Evolutionary conservation across 2,329 filamentous ascomycete genomes (phyloP), one percentile per base, ranked within the genome.

Genomic region (Aureobasidium sp.): DNA sequence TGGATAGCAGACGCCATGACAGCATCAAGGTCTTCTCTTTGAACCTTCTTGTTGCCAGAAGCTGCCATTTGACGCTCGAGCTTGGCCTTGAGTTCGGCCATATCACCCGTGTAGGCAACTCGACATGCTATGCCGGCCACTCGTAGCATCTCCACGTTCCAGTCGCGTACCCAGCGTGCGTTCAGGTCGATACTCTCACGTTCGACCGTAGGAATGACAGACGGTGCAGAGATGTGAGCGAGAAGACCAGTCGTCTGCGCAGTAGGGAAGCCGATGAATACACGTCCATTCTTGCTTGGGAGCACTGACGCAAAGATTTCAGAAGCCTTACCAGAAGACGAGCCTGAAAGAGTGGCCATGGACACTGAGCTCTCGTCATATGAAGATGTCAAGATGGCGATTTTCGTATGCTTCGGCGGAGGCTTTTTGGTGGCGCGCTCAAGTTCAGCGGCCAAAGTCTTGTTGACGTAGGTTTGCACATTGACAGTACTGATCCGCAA

Each of bases 211-310:
- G 94, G 94, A 62, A 99, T 99, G 14, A 99, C 87, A 0, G 93
- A 97, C 1, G 92, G 94, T 0, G 94, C 94, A 13, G 93, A 97
- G 34, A 99, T 89, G 73, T 99, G 94, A 71, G 95, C 89, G 16
- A 93, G 89, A 30, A 93, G 86, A 60, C 93, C 94, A 0, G 95
- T 99, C 0, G 94, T 99, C 76, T 99, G 94, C 67, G 93, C 92
- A 1, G 94, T 99, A 3, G 94, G 93, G 70, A 99, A 99, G 0
- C 94, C 94, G 69, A 99, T 99, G 70, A 97, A 99, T 60, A 99
- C 89, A 59, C 90, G 87, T 7, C 94, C 94, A 67, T 90, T 89
- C 73, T 91, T 95, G 62, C 84, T 91, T 2, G 94, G 94, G 5
- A 97, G 76, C 0, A 99, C 92, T 1, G 92, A 94, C 1, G 89